These are phyloP conservation scores for Neofusicoccum sp. DNA, from an alignment of 2,329 filamentous ascomycete species.

Conservation along the genomic window DNA sequence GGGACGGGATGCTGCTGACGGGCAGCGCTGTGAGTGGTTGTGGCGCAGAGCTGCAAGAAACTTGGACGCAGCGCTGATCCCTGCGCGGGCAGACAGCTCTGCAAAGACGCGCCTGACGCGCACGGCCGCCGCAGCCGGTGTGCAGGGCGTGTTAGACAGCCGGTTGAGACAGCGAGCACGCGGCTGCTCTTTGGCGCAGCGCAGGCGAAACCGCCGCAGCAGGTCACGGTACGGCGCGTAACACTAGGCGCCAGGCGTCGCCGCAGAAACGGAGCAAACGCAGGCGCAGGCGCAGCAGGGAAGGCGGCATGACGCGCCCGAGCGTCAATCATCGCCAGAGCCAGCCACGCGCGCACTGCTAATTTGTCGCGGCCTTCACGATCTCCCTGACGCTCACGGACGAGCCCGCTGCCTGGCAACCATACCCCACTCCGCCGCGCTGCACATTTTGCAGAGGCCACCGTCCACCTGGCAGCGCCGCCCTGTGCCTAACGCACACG, in stretches of 20 bases:
- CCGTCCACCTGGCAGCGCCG: conserved; percentile 1
- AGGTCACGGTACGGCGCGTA: too few relatives aligned
- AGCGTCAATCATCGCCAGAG: conserved; percentile 6
- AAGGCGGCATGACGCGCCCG: background rate
- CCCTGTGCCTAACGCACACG: background rate
- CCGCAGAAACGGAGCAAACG: too few relatives aligned
- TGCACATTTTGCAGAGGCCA: conserved; percentile 1
- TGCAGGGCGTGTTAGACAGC: background rate
- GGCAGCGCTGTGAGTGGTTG: background rate
- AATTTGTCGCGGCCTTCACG: conserved; percentile 8
- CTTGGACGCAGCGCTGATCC: background rate
- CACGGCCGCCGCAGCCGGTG: background rate
- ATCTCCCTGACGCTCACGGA: background rate
- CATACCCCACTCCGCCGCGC: conserved; percentile 1
- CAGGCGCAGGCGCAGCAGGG: too few relatives aligned
- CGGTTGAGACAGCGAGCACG: background rate
- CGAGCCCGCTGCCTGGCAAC: conserved; percentile 14
- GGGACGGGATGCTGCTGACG: background rate
- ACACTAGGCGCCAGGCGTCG: too few relatives aligned
- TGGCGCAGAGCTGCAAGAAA: background rate
- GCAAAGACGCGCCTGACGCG: background rate
- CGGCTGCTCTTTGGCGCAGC: background rate
- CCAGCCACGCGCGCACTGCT: conserved; percentile 9
- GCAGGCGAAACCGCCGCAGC: background rate
- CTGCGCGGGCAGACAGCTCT: background rate